These are phyloP conservation scores for Petrea volubilis DNA, from an alignment of 257 asterid genomes.

Conservation along the genomic window DNA sequence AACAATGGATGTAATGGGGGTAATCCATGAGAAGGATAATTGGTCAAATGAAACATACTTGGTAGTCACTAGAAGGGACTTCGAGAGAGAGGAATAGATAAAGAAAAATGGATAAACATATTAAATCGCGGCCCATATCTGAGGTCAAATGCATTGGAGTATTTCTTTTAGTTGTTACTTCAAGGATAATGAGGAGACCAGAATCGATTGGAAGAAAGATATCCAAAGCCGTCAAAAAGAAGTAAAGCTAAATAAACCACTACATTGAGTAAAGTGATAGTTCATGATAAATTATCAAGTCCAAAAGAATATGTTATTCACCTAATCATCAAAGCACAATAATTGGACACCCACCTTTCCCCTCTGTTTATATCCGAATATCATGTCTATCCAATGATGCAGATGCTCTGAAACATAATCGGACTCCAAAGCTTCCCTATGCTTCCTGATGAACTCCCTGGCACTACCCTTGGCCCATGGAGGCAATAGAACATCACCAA, in stretches of 20 bases:
- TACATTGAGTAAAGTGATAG: neutral
- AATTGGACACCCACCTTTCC: conserved; percentile 77
- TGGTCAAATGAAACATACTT: neutral
- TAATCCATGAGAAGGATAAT: neutral
- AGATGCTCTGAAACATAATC: conserved; percentile 96
- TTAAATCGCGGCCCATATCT: neutral
- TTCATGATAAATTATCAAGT: neutral
- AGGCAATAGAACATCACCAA: conserved; percentile 87
- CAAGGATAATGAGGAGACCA: neutral
- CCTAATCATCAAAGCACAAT: conserved; percentile 9
- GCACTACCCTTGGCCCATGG: conserved; percentile 97
- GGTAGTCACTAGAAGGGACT: neutral
- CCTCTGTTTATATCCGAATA: conserved; percentile 92
- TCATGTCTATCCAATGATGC: conserved; percentile 99
- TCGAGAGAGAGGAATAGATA: neutral
- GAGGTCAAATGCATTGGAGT: neutral
- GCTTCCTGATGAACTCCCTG: conserved; percentile 89
- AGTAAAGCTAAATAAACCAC: neutral
- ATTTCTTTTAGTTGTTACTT: neutral
- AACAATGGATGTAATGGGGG: neutral
- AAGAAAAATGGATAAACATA: neutral
- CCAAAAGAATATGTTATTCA: neutral
- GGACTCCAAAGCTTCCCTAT: conserved; percentile 95
- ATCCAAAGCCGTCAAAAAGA: too few relatives aligned
- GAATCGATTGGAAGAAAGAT: neutral